Evolutionary conservation across 2,329 filamentous ascomycete species (phyloP).

Genomic region (Pseudocercospora eumusae): DNA sequence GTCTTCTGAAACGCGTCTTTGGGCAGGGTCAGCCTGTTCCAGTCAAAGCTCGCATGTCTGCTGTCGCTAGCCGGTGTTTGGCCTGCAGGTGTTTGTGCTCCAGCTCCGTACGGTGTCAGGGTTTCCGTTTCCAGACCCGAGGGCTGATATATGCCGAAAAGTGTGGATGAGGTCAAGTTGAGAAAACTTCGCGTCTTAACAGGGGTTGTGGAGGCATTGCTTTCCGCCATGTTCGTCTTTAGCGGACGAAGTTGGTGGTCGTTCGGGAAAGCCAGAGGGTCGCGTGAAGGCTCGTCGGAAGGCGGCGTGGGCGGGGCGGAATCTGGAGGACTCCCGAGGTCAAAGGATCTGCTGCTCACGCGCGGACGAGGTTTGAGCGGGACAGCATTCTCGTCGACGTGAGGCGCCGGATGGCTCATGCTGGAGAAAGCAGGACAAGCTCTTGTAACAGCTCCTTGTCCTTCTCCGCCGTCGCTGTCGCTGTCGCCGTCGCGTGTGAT

Average conservation of each 20-base stretch:
- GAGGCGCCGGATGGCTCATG: conserved; percentile 34
- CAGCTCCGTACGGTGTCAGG: conserved; percentile 69
- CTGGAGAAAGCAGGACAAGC: not conserved
- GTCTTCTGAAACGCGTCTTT: conserved; percentile 29
- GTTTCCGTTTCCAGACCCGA: conserved; percentile 56
- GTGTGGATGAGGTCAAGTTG: conserved; percentile 84
- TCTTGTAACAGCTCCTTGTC: not conserved
- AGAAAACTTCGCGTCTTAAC: conserved; percentile 73
- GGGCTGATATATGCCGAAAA: conserved; percentile 86
- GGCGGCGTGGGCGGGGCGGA: conserved; percentile 32
- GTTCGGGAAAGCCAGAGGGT: conserved; percentile 28
- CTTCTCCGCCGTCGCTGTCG: not conserved
- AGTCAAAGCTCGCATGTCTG: conserved; percentile 33
- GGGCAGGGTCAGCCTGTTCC: conserved; percentile 29
- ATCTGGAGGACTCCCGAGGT: conserved; percentile 52
- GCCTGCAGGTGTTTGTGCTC: conserved; percentile 65
- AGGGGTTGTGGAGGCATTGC: conserved; percentile 46
- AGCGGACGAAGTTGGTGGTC: conserved; percentile 20
- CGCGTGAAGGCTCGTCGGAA: conserved; percentile 18
- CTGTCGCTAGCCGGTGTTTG: conserved; percentile 22
- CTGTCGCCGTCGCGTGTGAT: not conserved
- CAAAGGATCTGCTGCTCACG: conserved; percentile 68
- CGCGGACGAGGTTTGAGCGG: conserved; percentile 58
- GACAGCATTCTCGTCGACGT: conserved; percentile 29
- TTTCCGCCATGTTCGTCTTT: conserved; percentile 15